A percentile compares a stretch with the other conserved stretches of the same genome.
These are phyloP conservation scores for Solanum rostratum DNA, from an alignment of 257 asterid genomes.

Conservation along the genomic window DNA sequence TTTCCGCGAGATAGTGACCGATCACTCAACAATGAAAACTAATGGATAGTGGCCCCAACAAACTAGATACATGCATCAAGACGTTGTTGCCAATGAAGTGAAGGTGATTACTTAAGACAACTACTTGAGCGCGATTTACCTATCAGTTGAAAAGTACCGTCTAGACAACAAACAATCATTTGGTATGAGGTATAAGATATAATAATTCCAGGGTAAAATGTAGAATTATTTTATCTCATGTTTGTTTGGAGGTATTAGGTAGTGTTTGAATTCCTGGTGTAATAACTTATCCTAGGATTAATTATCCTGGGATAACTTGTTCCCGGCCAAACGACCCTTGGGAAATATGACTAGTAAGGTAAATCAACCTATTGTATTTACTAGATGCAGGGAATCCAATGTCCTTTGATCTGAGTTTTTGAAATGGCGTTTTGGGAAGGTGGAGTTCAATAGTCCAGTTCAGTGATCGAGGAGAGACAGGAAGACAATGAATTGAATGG, in stretches of 20 bases:
- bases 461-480: not conserved
- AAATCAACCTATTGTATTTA: too few relatives aligned
- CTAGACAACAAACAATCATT: not conserved
- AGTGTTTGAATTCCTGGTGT: too few relatives aligned
- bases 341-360: too few relatives aligned
- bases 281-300: too few relatives aligned
- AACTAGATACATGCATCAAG: not conserved
- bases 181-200: too few relatives aligned
- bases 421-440: not conserved
- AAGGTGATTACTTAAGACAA: not conserved
- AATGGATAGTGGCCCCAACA: not conserved
- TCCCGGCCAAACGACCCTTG: too few relatives aligned
- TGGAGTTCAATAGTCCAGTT: not conserved
- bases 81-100: not conserved
- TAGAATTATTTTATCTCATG: too few relatives aligned
- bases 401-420: not conserved
- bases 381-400: not conserved
- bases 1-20: not conserved
- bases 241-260: too few relatives aligned
- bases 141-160: not conserved
- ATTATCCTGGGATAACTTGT: too few relatives aligned
- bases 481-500: not conserved
- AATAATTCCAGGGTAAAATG: too few relatives aligned
- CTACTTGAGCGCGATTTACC: not conserved
- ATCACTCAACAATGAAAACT: not conserved